Evolutionary conservation across 2,329 filamentous ascomycete genomes (phyloP).

Genomic region (Fusarium multiceps): DNA sequence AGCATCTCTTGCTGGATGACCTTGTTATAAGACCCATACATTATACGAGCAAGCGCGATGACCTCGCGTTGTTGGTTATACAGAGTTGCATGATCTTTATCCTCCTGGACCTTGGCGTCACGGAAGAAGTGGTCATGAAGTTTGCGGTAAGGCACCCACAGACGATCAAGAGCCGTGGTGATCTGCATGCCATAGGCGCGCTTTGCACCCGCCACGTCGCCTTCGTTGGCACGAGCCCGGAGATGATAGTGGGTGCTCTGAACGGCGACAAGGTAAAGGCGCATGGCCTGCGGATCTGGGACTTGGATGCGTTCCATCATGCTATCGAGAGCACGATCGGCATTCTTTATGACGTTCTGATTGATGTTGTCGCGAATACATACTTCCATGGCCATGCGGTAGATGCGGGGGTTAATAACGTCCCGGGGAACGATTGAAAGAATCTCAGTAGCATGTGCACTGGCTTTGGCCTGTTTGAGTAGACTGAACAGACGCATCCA

Average conservation of each 20-base stretch:
- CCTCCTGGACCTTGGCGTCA: slow-evolving; percentile 34
- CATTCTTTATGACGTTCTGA: slow-evolving; percentile 72
- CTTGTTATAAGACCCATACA: slow-evolving; percentile 60
- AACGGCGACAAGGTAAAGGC: slow-evolving; percentile 67
- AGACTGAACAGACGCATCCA: slow-evolving; percentile 75
- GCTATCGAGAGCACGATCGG: slow-evolving; percentile 71
- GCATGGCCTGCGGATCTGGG: slow-evolving; percentile 64
- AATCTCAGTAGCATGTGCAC: slow-evolving; percentile 68
- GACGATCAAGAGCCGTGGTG: slow-evolving; percentile 59
- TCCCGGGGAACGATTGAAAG: slow-evolving; percentile 65
- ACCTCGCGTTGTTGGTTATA: slow-evolving; percentile 56
- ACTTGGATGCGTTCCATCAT: slow-evolving; percentile 61
- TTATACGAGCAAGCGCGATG: slow-evolving; percentile 58
- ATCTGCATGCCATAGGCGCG: slow-evolving; percentile 63
- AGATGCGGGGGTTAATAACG: slow-evolving; percentile 63
- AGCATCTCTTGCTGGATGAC: slow-evolving; percentile 56
- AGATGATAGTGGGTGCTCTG: slow-evolving; percentile 59
- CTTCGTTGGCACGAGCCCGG: slow-evolving; percentile 47
- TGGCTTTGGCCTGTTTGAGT: slow-evolving; percentile 74
- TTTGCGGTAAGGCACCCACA: slow-evolving; percentile 62
- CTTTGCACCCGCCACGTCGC: slow-evolving; percentile 52
- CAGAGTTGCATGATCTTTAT: slow-evolving; percentile 41
- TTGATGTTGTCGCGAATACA: slow-evolving; percentile 84
- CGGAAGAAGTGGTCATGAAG: slow-evolving; percentile 54
- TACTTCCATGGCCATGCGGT: slow-evolving; percentile 77